phyloP scores from a whole-genome alignment of 1,139 yeast genomes.

The Kodamaea alishanica region DNA sequence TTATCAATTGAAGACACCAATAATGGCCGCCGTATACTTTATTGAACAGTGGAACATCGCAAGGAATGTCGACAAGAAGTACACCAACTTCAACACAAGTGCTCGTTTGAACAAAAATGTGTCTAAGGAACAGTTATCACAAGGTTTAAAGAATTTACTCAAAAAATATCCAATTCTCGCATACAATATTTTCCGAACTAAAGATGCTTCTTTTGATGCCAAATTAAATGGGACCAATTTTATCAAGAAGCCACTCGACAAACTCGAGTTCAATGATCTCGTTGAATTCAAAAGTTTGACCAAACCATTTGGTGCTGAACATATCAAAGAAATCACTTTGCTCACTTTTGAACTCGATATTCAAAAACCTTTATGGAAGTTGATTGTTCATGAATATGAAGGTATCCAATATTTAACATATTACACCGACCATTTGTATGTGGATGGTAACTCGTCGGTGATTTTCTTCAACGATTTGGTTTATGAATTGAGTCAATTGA shows the following conservation, averaged over 20 bases:
- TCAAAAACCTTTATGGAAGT: conserved; percentile 28
- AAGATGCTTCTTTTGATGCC: conserved; percentile 4
- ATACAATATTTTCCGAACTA: conserved; percentile 17
- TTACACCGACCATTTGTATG: conserved; percentile 31
- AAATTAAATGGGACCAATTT: conserved; percentile 14
- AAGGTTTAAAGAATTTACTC: conserved; percentile 22
- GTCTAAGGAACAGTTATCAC: conserved; percentile 19
- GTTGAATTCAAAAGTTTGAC: conserved; percentile 19
- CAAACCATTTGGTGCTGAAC: conserved; percentile 13
- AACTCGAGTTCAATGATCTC: conserved; percentile 24
- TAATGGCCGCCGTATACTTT: no score
- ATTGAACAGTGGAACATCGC: no score
- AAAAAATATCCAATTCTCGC: conserved; percentile 22
- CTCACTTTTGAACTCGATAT: conserved; percentile 14
- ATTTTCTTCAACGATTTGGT: conserved; percentile 32
- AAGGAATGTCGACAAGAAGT: conserved; percentile 17
- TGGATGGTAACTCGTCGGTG: conserved; percentile 35
- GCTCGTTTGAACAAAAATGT: conserved; percentile 22
- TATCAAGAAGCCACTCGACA: conserved; percentile 17
- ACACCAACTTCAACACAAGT: conserved; percentile 29
- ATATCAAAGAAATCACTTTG: conserved; percentile 17
- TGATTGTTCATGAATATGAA: conserved; percentile 21
- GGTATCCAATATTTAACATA: conserved; percentile 21
- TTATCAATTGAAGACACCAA: no score
- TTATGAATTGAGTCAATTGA: conserved; percentile 11